Percentiles rank a stretch among this genome's conserved stretches.
Evolutionary conservation across 2,329 filamentous ascomycete genomes (phyloP).

Genomic region (Neurospora sp.): DNA sequence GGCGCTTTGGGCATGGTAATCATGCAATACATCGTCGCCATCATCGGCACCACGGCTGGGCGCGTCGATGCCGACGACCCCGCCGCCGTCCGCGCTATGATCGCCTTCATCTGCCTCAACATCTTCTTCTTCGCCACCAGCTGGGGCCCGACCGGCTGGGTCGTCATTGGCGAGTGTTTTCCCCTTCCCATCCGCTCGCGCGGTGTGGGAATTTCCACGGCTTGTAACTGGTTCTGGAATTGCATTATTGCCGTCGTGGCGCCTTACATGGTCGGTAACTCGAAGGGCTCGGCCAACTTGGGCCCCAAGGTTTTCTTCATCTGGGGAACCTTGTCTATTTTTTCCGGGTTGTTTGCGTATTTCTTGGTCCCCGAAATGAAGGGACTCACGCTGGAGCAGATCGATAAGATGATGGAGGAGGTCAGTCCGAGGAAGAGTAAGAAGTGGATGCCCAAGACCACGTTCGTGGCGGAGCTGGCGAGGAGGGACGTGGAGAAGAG

Average conservation of each 20-base stretch:
- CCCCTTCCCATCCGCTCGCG: slow-evolving; percentile 66
- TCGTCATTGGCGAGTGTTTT: slow-evolving; percentile 67
- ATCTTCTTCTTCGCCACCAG: slow-evolving; percentile 72
- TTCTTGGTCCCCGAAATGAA: slow-evolving; percentile 24
- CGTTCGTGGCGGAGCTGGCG: slow-evolving; percentile 20
- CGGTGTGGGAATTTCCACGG: slow-evolving; percentile 56
- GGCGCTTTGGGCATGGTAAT: slow-evolving; percentile 63
- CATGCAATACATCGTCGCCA: slow-evolving; percentile 60
- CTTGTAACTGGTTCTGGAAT: slow-evolving; percentile 53
- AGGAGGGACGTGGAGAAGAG: background rate
- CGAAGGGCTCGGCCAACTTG: slow-evolving; percentile 34
- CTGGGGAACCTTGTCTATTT: slow-evolving; percentile 19
- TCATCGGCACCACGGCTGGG: slow-evolving; percentile 34
- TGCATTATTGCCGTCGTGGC: slow-evolving; percentile 71
- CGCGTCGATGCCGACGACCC: slow-evolving; percentile 29
- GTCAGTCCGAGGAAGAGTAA: slow-evolving; percentile 16
- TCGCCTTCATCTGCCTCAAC: slow-evolving; percentile 70
- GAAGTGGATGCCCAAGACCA: slow-evolving; percentile 16
- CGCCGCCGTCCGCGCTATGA: slow-evolving; percentile 41
- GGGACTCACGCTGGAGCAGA: slow-evolving; percentile 22
- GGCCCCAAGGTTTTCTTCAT: slow-evolving; percentile 27
- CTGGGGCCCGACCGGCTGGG: slow-evolving; percentile 60
- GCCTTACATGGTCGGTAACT: slow-evolving; percentile 59
- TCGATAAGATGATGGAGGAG: slow-evolving; percentile 22
- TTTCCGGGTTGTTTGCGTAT: slow-evolving; percentile 18